These are phyloP conservation scores for Fagopyrum homotropicum DNA, from an alignment of 148 eudicot species.

Conservation along the genomic window DNA sequence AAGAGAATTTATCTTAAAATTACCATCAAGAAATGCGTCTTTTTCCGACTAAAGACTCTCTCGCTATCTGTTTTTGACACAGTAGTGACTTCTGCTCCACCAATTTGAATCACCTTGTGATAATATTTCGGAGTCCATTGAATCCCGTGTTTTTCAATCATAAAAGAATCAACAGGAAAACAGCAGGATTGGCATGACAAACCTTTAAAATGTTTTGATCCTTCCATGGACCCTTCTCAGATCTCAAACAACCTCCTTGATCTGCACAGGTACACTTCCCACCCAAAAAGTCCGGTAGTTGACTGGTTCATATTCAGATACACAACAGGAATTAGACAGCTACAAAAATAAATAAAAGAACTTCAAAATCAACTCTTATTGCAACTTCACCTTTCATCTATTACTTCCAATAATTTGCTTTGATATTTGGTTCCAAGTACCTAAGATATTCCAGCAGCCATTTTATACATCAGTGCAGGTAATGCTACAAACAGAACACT, in stretches of 20 bases:
- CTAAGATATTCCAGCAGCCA: slow-evolving; percentile 24
- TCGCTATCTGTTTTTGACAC: slow-evolving; percentile 9
- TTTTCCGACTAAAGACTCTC: neutral
- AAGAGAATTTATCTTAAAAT: neutral
- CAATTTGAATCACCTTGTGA: slow-evolving; percentile 36
- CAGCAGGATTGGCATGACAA: neutral
- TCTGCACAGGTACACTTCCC: slow-evolving; percentile 72
- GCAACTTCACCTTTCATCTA: slow-evolving; percentile 51
- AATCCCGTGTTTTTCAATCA: neutral
- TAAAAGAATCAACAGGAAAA: neutral
- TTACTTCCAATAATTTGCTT: slow-evolving; percentile 73
- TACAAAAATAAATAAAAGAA: neutral
- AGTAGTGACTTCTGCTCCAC: slow-evolving; percentile 36
- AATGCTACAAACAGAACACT: neutral
- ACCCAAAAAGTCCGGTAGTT: slow-evolving; percentile 73
- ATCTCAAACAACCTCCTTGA: slow-evolving; percentile 75
- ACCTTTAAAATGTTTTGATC: slow-evolving; percentile 62
- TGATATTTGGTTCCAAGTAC: slow-evolving; percentile 74
- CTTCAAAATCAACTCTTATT: neutral
- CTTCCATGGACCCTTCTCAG: slow-evolving; percentile 89
- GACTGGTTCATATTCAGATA: slow-evolving; percentile 35
- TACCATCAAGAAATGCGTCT: neutral
- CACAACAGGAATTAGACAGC: slow-evolving; percentile 5
- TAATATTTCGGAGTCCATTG: neutral
- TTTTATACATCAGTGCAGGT: neutral